Evolutionary conservation across 805 yeast species (phyloP).

Genomic region (Phaffomyces opuntiae): DNA sequence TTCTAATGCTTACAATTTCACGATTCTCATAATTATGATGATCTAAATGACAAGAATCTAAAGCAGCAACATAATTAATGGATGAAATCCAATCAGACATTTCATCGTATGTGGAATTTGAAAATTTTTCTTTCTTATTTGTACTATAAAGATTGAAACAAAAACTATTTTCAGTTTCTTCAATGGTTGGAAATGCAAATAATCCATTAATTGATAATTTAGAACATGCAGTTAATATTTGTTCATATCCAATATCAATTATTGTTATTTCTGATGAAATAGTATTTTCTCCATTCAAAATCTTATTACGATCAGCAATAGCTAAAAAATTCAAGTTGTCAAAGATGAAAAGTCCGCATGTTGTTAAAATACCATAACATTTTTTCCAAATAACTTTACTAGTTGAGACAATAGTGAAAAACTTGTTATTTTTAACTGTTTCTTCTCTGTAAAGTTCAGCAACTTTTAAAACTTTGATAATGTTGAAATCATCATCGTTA

Average conservation of each 20-base stretch:
- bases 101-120: conserved; percentile 38
- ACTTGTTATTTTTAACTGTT: conserved; percentile 22
- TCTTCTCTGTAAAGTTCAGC: conserved; percentile 37
- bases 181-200: conserved; percentile 29
- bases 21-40: conserved; percentile 4
- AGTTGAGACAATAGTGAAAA: conserved; percentile 25
- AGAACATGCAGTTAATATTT: conserved; percentile 23
- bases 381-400: conserved; percentile 33
- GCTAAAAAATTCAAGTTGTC: conserved; percentile 30
- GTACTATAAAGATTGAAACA: conserved; percentile 35
- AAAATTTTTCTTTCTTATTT: conserved; percentile 32
- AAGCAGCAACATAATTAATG: conserved; percentile 45
- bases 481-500: background rate
- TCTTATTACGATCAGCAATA: conserved; percentile 21
- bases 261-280: conserved; percentile 24
- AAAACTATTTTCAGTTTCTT: conserved; percentile 8
- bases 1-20: conserved; percentile 24
- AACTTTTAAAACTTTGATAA: conserved; percentile 31
- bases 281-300: conserved; percentile 15
- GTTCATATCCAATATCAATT: conserved; percentile 24
- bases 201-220: conserved; percentile 31
- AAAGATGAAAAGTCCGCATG: conserved; percentile 42
- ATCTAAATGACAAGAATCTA: conserved; percentile 31
- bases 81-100: conserved; percentile 52
- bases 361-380: conserved; percentile 41